A percentile compares a stretch with the other conserved stretches of the same genome.
Evolutionary conservation across 2,329 filamentous ascomycete species (phyloP).

Genomic region (Penicillium sp.): DNA sequence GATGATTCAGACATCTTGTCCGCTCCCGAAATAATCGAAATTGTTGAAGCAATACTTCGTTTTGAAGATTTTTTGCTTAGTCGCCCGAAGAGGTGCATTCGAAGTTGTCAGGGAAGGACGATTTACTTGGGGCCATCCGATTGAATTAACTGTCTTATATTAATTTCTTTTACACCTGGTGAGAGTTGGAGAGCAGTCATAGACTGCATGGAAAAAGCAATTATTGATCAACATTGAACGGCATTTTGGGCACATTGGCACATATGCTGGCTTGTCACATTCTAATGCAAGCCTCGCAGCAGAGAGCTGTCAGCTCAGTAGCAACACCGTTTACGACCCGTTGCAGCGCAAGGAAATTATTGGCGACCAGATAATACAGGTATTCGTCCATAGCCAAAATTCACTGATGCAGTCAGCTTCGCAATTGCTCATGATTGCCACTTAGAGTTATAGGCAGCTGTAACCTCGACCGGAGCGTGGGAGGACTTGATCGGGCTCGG

Average conservation of each 20-base stretch:
- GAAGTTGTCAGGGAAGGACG: neutral
- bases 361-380: neutral
- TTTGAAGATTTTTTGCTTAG: neutral
- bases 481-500: neutral
- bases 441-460: neutral
- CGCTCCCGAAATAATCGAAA: neutral
- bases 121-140: neutral
- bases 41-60: neutral
- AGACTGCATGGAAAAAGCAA: no score
- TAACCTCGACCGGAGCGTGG: neutral
- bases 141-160: neutral
- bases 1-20: neutral
- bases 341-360: neutral
- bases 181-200: neutral
- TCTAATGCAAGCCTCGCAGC: neutral
- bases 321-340: neutral
- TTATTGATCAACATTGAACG: neutral
- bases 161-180: neutral
- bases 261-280: neutral
- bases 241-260: neutral
- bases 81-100: conserved; percentile 5
- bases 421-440: neutral
- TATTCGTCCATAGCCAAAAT: neutral
- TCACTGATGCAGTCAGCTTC: neutral
- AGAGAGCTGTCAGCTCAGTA: neutral